phyloP scores from a whole-genome alignment of 176 grass and related monocot genomes.

The Carex parvula region DNA sequence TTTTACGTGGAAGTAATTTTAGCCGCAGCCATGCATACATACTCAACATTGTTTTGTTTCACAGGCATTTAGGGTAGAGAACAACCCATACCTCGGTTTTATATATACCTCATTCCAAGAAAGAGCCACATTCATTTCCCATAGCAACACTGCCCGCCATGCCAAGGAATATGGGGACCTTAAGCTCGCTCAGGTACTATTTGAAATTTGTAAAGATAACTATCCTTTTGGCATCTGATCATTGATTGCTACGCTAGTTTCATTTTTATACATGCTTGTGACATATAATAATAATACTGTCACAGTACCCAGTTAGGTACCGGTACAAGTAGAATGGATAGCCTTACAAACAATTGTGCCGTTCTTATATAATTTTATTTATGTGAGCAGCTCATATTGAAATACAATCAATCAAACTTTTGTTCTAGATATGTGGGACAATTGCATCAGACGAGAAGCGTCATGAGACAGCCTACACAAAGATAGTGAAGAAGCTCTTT shows the following conservation, averaged over 20 bases:
- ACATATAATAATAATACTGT: background rate
- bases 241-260: no score
- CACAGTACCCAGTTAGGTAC: background rate
- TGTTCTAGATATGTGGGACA: conserved; percentile 45
- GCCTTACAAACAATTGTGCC: background rate
- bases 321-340: background rate
- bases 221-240: no score
- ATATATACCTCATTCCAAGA: conserved; percentile 85
- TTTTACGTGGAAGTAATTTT: background rate
- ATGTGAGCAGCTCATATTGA: background rate
- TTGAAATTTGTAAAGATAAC: background rate
- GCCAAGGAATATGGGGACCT: conserved; percentile 63
- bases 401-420: background rate
- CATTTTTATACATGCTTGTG: background rate
- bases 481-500: conserved; percentile 67
- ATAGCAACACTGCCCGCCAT: conserved; percentile 64
- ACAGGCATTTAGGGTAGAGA: conserved; percentile 51
- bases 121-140: conserved; percentile 72
- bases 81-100: conserved; percentile 63
- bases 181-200: conserved; percentile 43
- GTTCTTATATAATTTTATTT: background rate
- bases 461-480: conserved; percentile 72
- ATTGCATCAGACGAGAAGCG: conserved; percentile 83
- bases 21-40: background rate
- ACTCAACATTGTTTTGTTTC: background rate